Base-by-base conservation (phyloP, 2,329 filamentous ascomycete species). In the Zasmidium citrigriseum region DNA sequence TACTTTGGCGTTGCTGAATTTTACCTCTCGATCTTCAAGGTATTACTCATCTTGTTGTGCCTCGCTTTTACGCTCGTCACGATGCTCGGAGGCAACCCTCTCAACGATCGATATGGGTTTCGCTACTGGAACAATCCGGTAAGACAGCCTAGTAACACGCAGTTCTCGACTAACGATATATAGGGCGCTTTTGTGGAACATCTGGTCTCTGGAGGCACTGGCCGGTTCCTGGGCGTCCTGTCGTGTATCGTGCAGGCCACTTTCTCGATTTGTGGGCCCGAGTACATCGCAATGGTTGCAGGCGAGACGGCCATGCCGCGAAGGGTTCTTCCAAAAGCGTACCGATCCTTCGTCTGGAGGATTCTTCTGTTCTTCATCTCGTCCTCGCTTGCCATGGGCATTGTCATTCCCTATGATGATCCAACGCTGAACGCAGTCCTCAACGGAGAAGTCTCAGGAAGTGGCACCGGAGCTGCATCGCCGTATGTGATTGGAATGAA, bases 1-100 rank as follows among this genome's bases (percentile, higher is more conserved):
- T 90, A 82, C 80, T 91, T 90, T 59, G 89, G 89, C 41, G 88
- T 91, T 73, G 83, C 86, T 0, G 90, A 95, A 70, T 95, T 95
- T 69, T 83, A 84, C 76, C 84, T 60, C 27, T 55, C 58, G 23
- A 46, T 63, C 89, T n/a, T 75, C 62, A 78, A 91, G 71, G 83
- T 91, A 3, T 66, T 92, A 2, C 80, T 92, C 52, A 89, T 90
- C 59, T 73, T 91, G 34, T 88, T 84, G 1, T 80, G 93, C 51
- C 82, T 92, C 64, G 67, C 85, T 61, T 93, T 90, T 76, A 93
- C 91, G 2, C 90, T 96, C 68, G 82, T 96, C 63, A 85, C 86
- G 62, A 93, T 93, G 87, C 77, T 95, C 1, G 91, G 66, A 14
- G 91, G 89, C 2, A 93, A 93, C 65, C 91, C 91, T 0, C 71